phyloP scores from a whole-genome alignment of 371 early-diverging fungal genomes.

The Mortierella sp. region DNA sequence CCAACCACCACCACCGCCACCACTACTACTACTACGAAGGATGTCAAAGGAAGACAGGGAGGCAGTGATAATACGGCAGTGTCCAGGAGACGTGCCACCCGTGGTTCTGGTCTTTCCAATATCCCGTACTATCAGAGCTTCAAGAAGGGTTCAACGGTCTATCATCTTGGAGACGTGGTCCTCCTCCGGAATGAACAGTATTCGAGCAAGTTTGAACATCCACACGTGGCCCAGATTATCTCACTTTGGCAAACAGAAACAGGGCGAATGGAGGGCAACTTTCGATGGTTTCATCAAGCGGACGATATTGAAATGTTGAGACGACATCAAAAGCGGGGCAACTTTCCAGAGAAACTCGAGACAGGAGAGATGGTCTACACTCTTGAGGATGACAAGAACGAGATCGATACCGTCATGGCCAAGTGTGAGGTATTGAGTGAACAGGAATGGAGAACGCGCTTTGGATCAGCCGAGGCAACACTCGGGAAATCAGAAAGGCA shows the following conservation, averaged over 20 bases:
- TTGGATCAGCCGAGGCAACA: slow-evolving; percentile 8
- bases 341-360: slow-evolving; percentile 39
- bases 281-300: slow-evolving; percentile 61
- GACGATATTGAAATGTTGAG: slow-evolving; percentile 32
- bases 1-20: no score
- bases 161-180: slow-evolving; percentile 42
- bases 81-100: slow-evolving; percentile 34
- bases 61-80: neutral
- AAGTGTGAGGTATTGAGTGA: slow-evolving; percentile 52
- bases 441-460: slow-evolving; percentile 19
- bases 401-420: slow-evolving; percentile 51
- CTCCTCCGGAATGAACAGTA: slow-evolving; percentile 44
- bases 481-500: neutral
- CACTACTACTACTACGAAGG: neutral
- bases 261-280: slow-evolving; percentile 52
- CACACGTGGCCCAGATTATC: slow-evolving; percentile 56
- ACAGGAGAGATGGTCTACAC: slow-evolving; percentile 55
- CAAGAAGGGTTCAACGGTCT: slow-evolving; percentile 24
- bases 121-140: slow-evolving; percentile 37
- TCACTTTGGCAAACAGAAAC: slow-evolving; percentile 61
- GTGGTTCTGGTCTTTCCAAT: slow-evolving; percentile 48
- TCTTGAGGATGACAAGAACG: slow-evolving; percentile 58
- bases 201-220: slow-evolving; percentile 36
- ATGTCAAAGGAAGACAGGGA: neutral
- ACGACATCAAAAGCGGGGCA: slow-evolving; percentile 28